These are phyloP conservation scores for Xerocomellus intermedius DNA, from an alignment of 768 basidiomycete species.

Conservation along the genomic window DNA sequence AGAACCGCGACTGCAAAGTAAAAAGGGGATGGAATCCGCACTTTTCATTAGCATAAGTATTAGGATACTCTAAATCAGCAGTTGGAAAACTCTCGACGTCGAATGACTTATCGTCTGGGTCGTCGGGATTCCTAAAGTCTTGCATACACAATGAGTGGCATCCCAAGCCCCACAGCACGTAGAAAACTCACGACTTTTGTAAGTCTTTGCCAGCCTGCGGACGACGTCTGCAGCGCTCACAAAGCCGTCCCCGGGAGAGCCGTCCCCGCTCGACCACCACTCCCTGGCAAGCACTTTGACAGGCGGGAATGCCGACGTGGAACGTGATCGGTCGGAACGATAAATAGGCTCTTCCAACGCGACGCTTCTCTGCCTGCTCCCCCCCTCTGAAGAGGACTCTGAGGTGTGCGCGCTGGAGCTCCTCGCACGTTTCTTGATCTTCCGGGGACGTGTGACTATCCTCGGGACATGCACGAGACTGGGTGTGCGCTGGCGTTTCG, in stretches of 20 bases:
- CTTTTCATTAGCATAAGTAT: slow-evolving; percentile 66
- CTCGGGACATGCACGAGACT: slow-evolving; percentile 2
- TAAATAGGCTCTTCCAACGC: slow-evolving; percentile 58
- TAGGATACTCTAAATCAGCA: slow-evolving; percentile 77
- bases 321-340: slow-evolving; percentile 58
- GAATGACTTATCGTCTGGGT: slow-evolving; percentile 62
- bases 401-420: slow-evolving; percentile 25
- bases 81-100: slow-evolving; percentile 63
- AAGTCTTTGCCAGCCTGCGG: slow-evolving; percentile 57
- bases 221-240: slow-evolving; percentile 69
- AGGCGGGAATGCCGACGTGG: slow-evolving; percentile 50
- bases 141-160: slow-evolving; percentile 13
- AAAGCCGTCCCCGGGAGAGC: slow-evolving; percentile 49
- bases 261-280: slow-evolving; percentile 54
- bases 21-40: slow-evolving; percentile 28
- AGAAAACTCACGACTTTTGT: slow-evolving; percentile 60
- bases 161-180: neutral
- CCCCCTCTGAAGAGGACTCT: slow-evolving; percentile 42
- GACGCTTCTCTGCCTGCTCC: slow-evolving; percentile 39
- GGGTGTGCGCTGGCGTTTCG: slow-evolving; percentile 23
- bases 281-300: slow-evolving; percentile 30
- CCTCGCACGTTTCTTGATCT: slow-evolving; percentile 27
- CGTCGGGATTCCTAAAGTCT: slow-evolving; percentile 72
- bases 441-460: slow-evolving; percentile 14
- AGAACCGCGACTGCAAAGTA: neutral